phyloP scores from a whole-genome alignment of 352 stramenopile species.

The Globisporangium yorkense region DNA sequence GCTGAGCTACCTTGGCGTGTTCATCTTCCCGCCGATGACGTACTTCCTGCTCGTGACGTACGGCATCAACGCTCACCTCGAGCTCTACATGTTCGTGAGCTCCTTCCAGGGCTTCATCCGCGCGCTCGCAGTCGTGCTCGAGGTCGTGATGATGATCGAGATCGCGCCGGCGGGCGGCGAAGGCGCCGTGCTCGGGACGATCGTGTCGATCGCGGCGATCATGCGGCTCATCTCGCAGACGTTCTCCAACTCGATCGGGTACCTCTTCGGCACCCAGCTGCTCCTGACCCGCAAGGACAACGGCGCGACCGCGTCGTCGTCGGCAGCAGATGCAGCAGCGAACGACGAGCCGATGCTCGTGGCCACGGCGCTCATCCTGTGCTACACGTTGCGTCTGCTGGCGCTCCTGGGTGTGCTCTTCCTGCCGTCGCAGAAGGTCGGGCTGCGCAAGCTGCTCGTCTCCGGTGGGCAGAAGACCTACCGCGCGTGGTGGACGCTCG shows the following conservation, averaged over 20 bases:
- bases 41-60: constrained; percentile 24
- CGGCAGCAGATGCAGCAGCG: neutral
- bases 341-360: constrained; percentile 22
- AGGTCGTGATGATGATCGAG: constrained; percentile 34
- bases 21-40: constrained; percentile 24
- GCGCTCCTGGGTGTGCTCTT: constrained; percentile 20
- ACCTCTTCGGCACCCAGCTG: constrained; percentile 14
- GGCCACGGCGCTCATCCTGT: constrained; percentile 22
- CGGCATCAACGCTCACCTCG: constrained; percentile 14
- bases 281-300: constrained; percentile 9
- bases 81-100: constrained; percentile 31
- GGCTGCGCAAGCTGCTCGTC: constrained; percentile 7
- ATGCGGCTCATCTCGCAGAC: constrained; percentile 27
- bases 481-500: constrained; percentile 18
- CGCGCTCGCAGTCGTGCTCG: constrained; percentile 24
- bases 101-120: constrained; percentile 34
- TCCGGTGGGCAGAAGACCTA: constrained; percentile 10
- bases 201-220: constrained; percentile 35
- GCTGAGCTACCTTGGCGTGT: constrained; percentile 21
- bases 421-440: constrained; percentile 16
- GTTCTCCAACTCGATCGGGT: constrained; percentile 17
- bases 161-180: constrained; percentile 38
- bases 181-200: constrained; percentile 33
- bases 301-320: neutral
- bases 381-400: constrained; percentile 20